Evolutionary conservation across 306 rosid genomes (phyloP), one percentile per base, ranked within the genome.

Genomic region (Inga oerstediana): DNA sequence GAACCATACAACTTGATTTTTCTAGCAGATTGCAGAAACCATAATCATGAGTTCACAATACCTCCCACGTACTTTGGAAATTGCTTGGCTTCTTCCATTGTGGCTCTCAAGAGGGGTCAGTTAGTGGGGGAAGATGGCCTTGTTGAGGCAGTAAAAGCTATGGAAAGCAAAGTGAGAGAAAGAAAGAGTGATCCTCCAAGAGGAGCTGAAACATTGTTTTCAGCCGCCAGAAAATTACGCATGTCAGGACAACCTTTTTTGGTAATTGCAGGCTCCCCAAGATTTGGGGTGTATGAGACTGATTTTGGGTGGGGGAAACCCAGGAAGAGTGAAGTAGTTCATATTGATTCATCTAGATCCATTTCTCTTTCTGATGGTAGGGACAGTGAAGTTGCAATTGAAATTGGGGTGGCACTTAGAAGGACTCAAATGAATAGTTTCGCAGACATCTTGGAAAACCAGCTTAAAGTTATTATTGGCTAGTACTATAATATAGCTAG

Each of bases 21-120:
- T 65, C n/a, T 65, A 22, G 95, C 87, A 10, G 91, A 89, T 83
- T 89, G 92, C 17, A 73, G 93, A 15, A 68, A 79, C 13, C 78
- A 39, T 37, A 37, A 37, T 41, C 39, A 79, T 15, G 66, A 80
- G n/a, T 32, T 79, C 70, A 70, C 85, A 8, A 5, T 88, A 69
- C 87, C 94, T 15, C 35, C 19, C 3, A 56, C 64, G 12, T 84
- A 81, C 15, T 87, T 84, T 59, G 90, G 87, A 3, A 87, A 87
- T 13, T 84, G 86, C 59, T 2, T 77, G 3, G 17, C 2, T 8
- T 0, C 0, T 44, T 8, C 58, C n/a, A 0, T 13, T 15, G 85
- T 74, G 32, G 2, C 19, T 1, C 17, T 81, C 4, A 46, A 68
- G 75, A 78, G 52, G 77, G 37, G 77, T 3, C 79, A 49, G 24